Base-by-base conservation (phyloP, 305 asterid genomes). In the Fraxinus angustifolia region DNA sequence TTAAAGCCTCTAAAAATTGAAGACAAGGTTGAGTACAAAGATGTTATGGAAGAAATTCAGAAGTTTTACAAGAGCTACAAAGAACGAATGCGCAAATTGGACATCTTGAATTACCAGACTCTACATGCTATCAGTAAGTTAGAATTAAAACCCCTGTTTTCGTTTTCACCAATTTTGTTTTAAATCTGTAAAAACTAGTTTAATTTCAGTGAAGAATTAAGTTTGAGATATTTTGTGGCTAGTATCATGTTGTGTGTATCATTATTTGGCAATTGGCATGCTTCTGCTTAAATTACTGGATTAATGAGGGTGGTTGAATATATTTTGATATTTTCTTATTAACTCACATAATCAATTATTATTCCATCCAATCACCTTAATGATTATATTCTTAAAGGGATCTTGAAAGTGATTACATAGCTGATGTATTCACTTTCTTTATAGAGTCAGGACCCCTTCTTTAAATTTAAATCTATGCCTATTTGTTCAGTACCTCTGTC, bases 81-180 rank as follows among this genome's bases (percentile, higher is more conserved):
- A 11, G 97, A 91, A 34, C 92, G 84, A 83, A 93, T 93, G 94
- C 79, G 87, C 23, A 95, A 91, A 85, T 81, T 95, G 88, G 98
- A 95, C 83, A 88, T 95, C 89, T 84, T 93, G 90, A 93, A 91
- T 89, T 92, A 91, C 89, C 99, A 95, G 84, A 93, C 93, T 48
- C 67, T 92, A 83, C 91, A 95, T 26, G 97, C 99, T 4, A 95
- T 95, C 84, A 93, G 98, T 95, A 88, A 93, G 95, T 87, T 10
- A 45, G 3, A 80, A 35, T 30, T 53, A 7, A 50, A 45, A 68
- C 74, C 74, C 36, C 50, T 50, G n/a, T 48, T 78, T 75, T 76
- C 72, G 0, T 16, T 36, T 81, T 60, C 77, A 31, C 19, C 56
- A 14, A 58, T 74, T 62, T 23, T 28, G 5, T 38, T 36, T 77